Evolutionary conservation across 345 rosid species (phyloP).

Genomic region (Eutrema japonicum): DNA sequence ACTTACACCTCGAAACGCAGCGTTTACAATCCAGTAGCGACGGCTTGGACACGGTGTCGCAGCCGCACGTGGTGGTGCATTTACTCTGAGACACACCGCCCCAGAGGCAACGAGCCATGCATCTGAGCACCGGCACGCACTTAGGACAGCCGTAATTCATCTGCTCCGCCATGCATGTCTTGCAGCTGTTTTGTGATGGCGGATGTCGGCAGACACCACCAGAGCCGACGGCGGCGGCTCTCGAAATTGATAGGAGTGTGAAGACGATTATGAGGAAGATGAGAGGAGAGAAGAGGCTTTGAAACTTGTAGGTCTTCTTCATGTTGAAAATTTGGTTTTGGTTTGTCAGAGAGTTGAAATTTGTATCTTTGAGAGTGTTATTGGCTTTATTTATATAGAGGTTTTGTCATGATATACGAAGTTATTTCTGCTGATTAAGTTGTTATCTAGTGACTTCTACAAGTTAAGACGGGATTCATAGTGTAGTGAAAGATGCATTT

Average conservation of each 20-base stretch:
- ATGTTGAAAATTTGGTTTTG: constrained; percentile 20
- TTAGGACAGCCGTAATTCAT: constrained; percentile 60
- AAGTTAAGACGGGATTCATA: constrained; percentile 18
- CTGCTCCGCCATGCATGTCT: constrained; percentile 56
- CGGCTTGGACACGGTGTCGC: constrained; percentile 50
- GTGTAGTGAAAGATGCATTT: constrained; percentile 36
- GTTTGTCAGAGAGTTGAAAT: constrained; percentile 15
- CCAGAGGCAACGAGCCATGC: constrained; percentile 91
- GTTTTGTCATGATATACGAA: constrained; percentile 11
- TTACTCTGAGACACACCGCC: constrained; percentile 51
- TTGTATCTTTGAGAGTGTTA: constrained; percentile 20
- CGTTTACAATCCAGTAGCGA: constrained; percentile 62
- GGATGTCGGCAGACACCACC: constrained; percentile 35
- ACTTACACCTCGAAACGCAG: constrained; percentile 74
- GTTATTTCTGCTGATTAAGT: not conserved
- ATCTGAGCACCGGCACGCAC: constrained; percentile 60
- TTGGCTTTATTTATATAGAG: constrained; percentile 31
- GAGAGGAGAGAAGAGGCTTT: constrained; percentile 32
- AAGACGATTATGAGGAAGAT: constrained; percentile 24
- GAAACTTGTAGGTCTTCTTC: constrained; percentile 38
- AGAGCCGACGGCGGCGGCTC: not conserved
- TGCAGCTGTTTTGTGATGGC: constrained; percentile 49
- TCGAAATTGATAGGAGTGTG: constrained; percentile 14
- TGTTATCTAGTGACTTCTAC: constrained; percentile 32
- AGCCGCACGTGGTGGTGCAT: constrained; percentile 59